phyloP scores from a whole-genome alignment of 2,329 filamentous ascomycete genomes.

The Mycosphaerella sp. region DNA sequence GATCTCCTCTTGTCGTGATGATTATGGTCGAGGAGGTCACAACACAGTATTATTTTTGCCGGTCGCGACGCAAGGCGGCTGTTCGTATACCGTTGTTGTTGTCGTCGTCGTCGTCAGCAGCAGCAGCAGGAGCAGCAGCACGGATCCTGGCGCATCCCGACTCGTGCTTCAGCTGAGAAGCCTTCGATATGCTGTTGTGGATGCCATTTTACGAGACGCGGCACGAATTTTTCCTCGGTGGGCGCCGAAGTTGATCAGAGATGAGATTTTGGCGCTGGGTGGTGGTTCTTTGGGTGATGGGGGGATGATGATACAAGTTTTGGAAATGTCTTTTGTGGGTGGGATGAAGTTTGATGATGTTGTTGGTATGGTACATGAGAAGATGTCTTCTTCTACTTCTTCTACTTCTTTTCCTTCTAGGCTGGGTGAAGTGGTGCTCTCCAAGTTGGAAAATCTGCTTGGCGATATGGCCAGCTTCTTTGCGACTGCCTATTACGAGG shows the following conservation, averaged over 20 bases:
- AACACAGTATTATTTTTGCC: neutral
- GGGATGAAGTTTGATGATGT: neutral
- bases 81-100: slow-evolving; percentile 9
- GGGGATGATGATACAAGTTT: slow-evolving; percentile 7
- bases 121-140: neutral
- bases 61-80: slow-evolving; percentile 12
- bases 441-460: slow-evolving; percentile 5
- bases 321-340: slow-evolving; percentile 9
- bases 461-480: slow-evolving; percentile 14
- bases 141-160: neutral
- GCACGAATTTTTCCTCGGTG: slow-evolving; percentile 1
- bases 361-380: too few relatives aligned
- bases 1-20: neutral
- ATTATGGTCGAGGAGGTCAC: neutral
- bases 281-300: neutral
- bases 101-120: neutral
- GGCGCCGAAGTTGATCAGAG: slow-evolving; percentile 7
- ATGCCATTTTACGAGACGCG: slow-evolving; percentile 2
- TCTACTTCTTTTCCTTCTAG: neutral
- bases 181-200: neutral
- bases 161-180: slow-evolving; percentile 13
- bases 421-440: neutral
- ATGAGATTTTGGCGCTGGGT: neutral
- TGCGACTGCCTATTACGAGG: slow-evolving; percentile 7
- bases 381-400: too few relatives aligned